phyloP scores from a whole-genome alignment of 176 grass and related monocot species.

The Oryza glumipatula region DNA sequence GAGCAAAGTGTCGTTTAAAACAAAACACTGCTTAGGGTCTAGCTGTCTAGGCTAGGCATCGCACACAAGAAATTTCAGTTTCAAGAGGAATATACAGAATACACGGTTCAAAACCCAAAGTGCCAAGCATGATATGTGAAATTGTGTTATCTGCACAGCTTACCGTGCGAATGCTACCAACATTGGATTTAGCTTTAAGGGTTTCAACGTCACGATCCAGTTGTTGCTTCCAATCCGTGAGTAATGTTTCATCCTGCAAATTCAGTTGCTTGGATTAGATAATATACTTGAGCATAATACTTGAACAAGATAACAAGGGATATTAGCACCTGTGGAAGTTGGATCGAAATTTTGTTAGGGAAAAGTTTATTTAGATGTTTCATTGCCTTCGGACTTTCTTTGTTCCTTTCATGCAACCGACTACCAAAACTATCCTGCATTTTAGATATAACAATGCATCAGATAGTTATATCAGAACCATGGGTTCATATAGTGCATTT shows the following conservation, averaged over 20 bases:
- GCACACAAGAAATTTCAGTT: neutral
- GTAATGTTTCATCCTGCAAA: slow-evolving; percentile 85
- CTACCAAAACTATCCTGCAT: slow-evolving; percentile 91
- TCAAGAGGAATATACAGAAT: neutral
- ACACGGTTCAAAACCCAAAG: neutral
- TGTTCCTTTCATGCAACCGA: slow-evolving; percentile 91
- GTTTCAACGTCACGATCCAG: slow-evolving; percentile 98
- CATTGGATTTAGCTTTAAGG: slow-evolving; percentile 97
- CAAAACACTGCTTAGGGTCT: neutral
- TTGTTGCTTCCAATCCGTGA: slow-evolving; percentile 97
- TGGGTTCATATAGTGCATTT: slow-evolving; percentile 16
- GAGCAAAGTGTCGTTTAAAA: neutral
- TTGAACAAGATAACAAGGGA: slow-evolving; percentile 27
- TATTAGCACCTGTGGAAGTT: slow-evolving; percentile 82
- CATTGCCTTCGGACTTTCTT: slow-evolving; percentile 94
- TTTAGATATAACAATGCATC: slow-evolving; percentile 31
- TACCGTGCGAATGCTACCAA: slow-evolving; percentile 77
- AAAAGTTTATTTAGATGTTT: slow-evolving; percentile 95
- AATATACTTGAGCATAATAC: slow-evolving; percentile 25
- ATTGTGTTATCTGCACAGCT: slow-evolving; percentile 28
- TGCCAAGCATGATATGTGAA: neutral
- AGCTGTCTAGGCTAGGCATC: neutral
- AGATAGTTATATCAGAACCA: neutral
- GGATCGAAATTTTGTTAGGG: slow-evolving; percentile 95
- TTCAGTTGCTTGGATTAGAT: slow-evolving; percentile 35